Conservation (phyloP, 2,329 filamentous ascomycete genomes). For the Penicillium sumatraense region DNA sequence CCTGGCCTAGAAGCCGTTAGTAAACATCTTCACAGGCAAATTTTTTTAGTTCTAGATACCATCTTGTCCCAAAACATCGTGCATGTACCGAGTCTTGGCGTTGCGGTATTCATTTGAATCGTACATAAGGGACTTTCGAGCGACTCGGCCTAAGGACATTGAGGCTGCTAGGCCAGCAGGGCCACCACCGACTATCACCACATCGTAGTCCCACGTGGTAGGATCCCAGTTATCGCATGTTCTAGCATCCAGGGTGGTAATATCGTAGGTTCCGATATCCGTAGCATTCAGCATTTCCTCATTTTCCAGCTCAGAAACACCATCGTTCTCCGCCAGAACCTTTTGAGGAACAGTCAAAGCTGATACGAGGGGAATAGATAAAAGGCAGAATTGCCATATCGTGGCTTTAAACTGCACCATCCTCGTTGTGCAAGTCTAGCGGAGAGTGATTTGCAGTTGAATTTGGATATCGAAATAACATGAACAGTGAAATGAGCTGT, state of each 20-base stretch:
- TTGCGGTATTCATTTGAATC: constrained; percentile 62
- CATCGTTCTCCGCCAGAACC: background rate
- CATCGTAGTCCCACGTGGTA: constrained; percentile 8
- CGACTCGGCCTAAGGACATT: constrained; percentile 60
- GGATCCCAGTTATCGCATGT: constrained; percentile 9
- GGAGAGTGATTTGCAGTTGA: background rate
- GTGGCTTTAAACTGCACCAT: background rate
- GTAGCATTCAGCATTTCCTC: background rate
- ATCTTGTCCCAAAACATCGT: constrained; percentile 58
- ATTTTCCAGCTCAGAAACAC: background rate
- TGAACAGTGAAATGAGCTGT: background rate
- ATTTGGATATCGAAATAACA: background rate
- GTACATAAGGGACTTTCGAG: constrained; percentile 57
- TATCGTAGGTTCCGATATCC: background rate
- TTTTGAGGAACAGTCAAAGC: constrained; percentile 8
- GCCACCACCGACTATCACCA: constrained; percentile 55
- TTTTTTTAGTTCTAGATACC: background rate
- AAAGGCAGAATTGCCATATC: background rate
- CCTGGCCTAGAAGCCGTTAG: constrained; percentile 1
- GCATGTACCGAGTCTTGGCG: constrained; percentile 57
- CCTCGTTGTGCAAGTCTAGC: background rate
- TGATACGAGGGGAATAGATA: background rate
- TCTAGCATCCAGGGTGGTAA: background rate
- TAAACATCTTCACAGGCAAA: background rate
- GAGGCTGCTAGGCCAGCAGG: constrained; percentile 55